Conservation (phyloP, 1,284 basidiomycete genomes). For the Schizophyllum commune region DNA sequence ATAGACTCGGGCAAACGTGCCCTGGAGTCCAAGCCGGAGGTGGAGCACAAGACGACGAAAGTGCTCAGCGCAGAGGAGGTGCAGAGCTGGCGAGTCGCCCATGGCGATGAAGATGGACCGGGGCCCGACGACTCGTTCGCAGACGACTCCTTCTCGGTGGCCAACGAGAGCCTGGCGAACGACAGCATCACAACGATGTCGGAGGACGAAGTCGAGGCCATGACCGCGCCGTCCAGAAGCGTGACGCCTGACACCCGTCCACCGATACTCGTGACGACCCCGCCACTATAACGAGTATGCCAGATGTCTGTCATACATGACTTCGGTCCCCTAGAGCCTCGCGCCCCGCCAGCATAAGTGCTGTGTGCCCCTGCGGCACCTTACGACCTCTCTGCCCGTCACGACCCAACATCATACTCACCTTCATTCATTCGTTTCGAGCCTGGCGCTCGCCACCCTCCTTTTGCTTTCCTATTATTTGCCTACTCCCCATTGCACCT, state of each 20-base stretch:
- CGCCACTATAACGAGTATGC: background rate
- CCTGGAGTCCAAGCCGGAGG: conserved; percentile 51
- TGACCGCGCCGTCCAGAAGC: conserved; percentile 16
- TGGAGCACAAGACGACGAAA: conserved; percentile 41
- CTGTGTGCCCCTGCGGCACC: background rate
- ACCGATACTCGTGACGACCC: background rate
- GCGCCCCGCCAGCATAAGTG: too few species aligned
- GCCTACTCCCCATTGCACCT: background rate
- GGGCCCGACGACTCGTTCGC: conserved; percentile 23
- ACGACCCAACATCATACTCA: background rate
- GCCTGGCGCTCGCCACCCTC: background rate
- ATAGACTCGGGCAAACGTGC: conserved; percentile 53
- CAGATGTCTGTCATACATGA: background rate
- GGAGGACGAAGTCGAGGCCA: conserved; percentile 32
- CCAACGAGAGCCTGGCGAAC: conserved; percentile 15
- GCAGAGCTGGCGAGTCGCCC: conserved; percentile 18
- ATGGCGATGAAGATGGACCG: conserved; percentile 18
- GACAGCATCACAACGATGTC: conserved; percentile 11
- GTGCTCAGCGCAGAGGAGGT: conserved; percentile 69
- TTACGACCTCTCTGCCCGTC: background rate
- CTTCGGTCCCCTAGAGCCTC: too few species aligned
- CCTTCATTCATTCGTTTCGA: background rate
- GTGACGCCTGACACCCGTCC: background rate
- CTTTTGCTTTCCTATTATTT: background rate
- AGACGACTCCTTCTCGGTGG: conserved; percentile 25